Base-by-base conservation (phyloP, 768 basidiomycete species). In the Rhodotorula sphaerocarpa region DNA sequence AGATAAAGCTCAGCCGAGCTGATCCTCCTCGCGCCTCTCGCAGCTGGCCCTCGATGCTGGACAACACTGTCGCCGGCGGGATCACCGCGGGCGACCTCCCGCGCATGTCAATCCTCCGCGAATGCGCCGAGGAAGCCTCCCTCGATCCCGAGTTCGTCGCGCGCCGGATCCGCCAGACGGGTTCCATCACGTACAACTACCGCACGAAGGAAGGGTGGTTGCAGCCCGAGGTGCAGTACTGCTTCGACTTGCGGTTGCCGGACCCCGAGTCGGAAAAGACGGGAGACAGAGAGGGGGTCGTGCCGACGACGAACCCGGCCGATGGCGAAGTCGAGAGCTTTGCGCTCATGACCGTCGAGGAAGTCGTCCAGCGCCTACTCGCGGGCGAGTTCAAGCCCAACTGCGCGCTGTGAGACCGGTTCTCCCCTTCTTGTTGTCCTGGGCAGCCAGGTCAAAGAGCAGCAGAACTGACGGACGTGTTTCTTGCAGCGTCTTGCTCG, bases 301-400 rank as follows among this genome's bases (percentile, higher is more conserved):
- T 31, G 75, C 36, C 72, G 82, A 76, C 66, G 72, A 80, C 23
- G 74, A 77, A 20, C 75, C 79, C 23, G 82, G 79, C 55, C 89
- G 95, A 99, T 68, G 91, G 89, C 30, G 95, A 99, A 73, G 95
- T 95, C 3, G 91, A 95, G 73, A 85, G 82, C 2, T 99, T 99
- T 70, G 83, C 92, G 88, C 78, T 93, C 28, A 77, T 90, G 46
- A 74, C 82, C 3, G 76, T 90, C 45, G 78, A 80, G 1, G 79
- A 82, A 34, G 80, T 92, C 23, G 77, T 86, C 10, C 61, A 77
- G 43, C 82, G 80, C 55, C 82, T 97, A 77, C 82, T 81, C 34
- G 75, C 76, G 12, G 84, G 85, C 1, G 74, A 84, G 30, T 97
- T 99, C 80, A 99, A 99, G 75, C 81, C 89, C 2, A 97, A 99